Conservation (phyloP, 306 rosid genomes). For the Macrotyloma uniflorum region DNA sequence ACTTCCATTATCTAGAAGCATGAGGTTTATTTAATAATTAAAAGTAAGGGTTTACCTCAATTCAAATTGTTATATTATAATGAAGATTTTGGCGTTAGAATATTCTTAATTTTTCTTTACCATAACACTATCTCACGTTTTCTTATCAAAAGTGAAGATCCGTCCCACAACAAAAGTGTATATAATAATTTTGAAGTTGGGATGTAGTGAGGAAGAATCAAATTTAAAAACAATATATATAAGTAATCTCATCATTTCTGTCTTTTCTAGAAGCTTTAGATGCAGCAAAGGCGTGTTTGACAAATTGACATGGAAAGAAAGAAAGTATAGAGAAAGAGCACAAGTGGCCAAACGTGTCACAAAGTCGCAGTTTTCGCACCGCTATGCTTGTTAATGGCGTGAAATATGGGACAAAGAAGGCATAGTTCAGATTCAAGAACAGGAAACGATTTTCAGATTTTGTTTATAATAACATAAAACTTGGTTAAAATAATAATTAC, state of each 20-base stretch:
- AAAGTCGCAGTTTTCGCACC: background rate
- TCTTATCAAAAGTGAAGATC: background rate
- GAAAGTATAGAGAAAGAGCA: background rate
- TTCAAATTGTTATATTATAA: too few species aligned
- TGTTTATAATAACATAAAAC: background rate
- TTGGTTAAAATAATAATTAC: background rate
- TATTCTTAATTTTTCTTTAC: too few species aligned
- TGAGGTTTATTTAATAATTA: too few species aligned
- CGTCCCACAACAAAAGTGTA: background rate
- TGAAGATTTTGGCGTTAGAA: too few species aligned
- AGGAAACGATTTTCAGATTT: background rate
- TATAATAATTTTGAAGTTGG: background rate
- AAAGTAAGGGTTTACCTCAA: too few species aligned
- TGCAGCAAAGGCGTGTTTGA: background rate
- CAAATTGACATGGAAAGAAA: background rate
- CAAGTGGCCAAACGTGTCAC: background rate
- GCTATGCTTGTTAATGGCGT: background rate
- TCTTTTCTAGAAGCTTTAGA: background rate
- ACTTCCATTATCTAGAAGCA: too few species aligned
- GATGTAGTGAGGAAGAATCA: background rate
- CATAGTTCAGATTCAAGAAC: background rate
- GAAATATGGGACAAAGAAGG: background rate
- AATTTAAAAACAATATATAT: background rate
- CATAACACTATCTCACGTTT: too few species aligned
- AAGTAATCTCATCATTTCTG: background rate